Conservation (phyloP, 176 grass and related monocot species). For the Alopecurus myosuroides region DNA sequence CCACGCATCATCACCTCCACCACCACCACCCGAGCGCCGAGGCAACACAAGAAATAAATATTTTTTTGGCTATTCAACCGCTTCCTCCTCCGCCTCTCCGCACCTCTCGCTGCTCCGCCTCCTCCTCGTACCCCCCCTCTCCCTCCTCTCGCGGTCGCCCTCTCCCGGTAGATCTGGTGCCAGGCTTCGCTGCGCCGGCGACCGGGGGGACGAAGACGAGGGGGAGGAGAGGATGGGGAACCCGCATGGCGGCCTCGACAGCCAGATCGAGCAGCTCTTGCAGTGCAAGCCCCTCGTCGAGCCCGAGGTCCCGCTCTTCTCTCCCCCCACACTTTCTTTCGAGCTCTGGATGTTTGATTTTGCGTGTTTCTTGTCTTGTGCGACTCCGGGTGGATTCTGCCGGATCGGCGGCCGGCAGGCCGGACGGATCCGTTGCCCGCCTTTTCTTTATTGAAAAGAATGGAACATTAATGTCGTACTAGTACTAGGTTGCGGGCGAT, state of each 20-base stretch:
- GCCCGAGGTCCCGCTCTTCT: slow-evolving; percentile 35
- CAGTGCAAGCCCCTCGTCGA: slow-evolving; percentile 65
- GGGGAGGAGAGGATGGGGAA: slow-evolving; percentile 28
- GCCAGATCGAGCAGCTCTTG: slow-evolving; percentile 65
- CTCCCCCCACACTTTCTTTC: not conserved
- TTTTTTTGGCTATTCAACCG: not conserved
- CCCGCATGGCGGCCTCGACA: slow-evolving; percentile 46
- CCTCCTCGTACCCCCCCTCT: not conserved
- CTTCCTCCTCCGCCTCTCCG: not conserved
- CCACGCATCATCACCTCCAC: not conserved
- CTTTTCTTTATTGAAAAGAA: not conserved
- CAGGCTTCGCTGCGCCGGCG: slow-evolving; percentile 22
- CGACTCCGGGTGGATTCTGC: not conserved
- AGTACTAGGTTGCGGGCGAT: not conserved
- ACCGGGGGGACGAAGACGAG: not conserved
- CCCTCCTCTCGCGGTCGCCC: not conserved
- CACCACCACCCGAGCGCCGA: slow-evolving; percentile 10
- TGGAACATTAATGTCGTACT: not conserved
- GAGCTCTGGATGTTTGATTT: not conserved
- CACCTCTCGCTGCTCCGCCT: slow-evolving; percentile 4
- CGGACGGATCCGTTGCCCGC: not conserved
- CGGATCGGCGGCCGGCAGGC: not conserved
- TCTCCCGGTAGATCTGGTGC: slow-evolving; percentile 20
- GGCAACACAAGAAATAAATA: not conserved
- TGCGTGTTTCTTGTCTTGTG: not conserved